Conservation (phyloP, 345 rosid species). For the Clarkia xantiana region DNA sequence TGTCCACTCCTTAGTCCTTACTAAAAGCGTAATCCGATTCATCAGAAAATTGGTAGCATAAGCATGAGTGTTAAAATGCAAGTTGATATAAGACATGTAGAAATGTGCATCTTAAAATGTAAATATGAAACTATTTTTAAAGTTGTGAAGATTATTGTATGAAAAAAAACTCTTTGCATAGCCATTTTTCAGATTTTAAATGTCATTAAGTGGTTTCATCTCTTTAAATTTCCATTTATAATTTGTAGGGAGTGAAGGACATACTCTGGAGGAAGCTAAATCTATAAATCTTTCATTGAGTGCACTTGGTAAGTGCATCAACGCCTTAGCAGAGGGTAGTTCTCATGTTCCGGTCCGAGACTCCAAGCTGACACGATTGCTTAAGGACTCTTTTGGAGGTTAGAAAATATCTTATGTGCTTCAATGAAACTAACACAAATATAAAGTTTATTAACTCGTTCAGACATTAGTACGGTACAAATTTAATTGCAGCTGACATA, state of each 20-base stretch:
- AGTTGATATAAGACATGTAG: too few species aligned
- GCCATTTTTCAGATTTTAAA: neutral
- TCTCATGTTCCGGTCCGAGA: constrained; percentile 93
- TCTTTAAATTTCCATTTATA: neutral
- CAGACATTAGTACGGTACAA: neutral
- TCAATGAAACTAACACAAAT: neutral
- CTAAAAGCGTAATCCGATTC: neutral
- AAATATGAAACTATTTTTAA: too few species aligned
- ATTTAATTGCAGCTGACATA: too few species aligned
- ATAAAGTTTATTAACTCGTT: neutral
- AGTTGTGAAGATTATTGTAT: too few species aligned
- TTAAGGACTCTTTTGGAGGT: constrained; percentile 99
- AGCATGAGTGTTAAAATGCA: too few species aligned
- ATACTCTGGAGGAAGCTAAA: constrained; percentile 94
- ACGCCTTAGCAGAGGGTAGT: constrained; percentile 91
- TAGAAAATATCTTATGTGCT: constrained; percentile 5
- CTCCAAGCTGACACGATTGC: constrained; percentile 93
- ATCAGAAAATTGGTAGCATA: too few species aligned
- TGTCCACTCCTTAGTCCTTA: neutral
- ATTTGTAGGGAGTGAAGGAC: constrained; percentile 81
- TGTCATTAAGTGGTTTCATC: neutral
- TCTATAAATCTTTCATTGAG: constrained; percentile 97
- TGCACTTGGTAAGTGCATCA: constrained; percentile 96
- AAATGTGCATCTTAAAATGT: too few species aligned
- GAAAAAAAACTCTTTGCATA: neutral